A percentile compares a stretch with the other conserved stretches of the same genome.
Conservation (phyloP, 2,329 filamentous ascomycete genomes). For the Alternaria gaisen region DNA sequence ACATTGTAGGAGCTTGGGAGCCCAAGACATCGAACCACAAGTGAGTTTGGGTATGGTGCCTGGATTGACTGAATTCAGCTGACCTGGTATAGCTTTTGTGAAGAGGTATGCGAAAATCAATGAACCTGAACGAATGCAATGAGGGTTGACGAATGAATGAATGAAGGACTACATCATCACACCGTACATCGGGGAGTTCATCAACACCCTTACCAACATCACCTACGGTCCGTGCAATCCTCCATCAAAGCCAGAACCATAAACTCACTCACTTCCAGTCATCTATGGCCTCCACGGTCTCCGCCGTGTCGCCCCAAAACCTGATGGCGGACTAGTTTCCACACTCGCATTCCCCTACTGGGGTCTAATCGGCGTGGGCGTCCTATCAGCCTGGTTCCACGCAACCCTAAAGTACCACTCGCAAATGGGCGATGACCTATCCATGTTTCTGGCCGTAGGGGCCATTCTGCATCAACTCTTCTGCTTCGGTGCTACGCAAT, state of each 20-base stretch:
- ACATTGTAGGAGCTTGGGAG: conserved; percentile 36
- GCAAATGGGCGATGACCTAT: conserved; percentile 65
- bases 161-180: conserved; percentile 63
- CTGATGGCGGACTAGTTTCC: conserved; percentile 43
- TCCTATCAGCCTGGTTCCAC: conserved; percentile 56
- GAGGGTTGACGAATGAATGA: background rate
- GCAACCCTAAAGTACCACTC: conserved; percentile 57
- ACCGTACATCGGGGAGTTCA: conserved; percentile 62
- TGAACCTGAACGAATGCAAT: background rate
- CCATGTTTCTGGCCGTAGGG: conserved; percentile 65
- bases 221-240: conserved; percentile 54
- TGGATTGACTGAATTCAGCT: conserved; percentile 19
- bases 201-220: conserved; percentile 63
- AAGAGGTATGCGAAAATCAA: conserved; percentile 35
- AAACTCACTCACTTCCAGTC: conserved; percentile 28
- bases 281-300: conserved; percentile 49
- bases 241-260: background rate
- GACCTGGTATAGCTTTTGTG: conserved; percentile 44
- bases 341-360: conserved; percentile 53
- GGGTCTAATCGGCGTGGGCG: conserved; percentile 55
- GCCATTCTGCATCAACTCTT: conserved; percentile 62
- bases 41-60: conserved; percentile 31
- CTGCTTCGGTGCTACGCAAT: conserved; percentile 49
- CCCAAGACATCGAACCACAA: conserved; percentile 45
- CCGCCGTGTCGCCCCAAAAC: conserved; percentile 31